Evolutionary conservation across 768 basidiomycete species (phyloP).

Genomic region (Pisolithus tinctorius): DNA sequence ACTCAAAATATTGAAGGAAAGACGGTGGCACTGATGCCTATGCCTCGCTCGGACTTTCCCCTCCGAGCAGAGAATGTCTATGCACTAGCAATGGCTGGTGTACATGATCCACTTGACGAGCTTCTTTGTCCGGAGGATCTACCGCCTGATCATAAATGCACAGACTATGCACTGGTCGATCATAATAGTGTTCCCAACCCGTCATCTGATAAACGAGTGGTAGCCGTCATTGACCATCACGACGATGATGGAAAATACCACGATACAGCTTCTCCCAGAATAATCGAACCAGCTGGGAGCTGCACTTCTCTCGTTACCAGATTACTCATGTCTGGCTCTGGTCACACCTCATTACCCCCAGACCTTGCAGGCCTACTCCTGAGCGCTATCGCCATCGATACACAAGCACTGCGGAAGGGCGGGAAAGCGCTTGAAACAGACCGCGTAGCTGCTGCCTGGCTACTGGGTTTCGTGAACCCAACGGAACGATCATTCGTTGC

Average conservation of each 20-base stretch:
- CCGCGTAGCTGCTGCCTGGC: constrained; percentile 51
- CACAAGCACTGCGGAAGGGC: constrained; percentile 64
- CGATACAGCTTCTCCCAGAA: constrained; percentile 56
- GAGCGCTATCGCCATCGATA: constrained; percentile 81
- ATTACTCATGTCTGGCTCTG: constrained; percentile 17
- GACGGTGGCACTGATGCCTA: constrained; percentile 68
- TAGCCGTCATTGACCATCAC: constrained; percentile 87
- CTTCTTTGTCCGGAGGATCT: constrained; percentile 69
- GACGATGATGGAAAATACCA: constrained; percentile 70
- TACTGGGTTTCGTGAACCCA: constrained; percentile 53
- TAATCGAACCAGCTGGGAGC: constrained; percentile 67
- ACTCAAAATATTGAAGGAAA: constrained; percentile 36
- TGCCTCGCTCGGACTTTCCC: constrained; percentile 56
- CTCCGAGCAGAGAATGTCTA: constrained; percentile 86
- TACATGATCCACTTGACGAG: constrained; percentile 43
- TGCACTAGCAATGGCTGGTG: constrained; percentile 56
- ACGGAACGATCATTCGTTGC: constrained; percentile 10
- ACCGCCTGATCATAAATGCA: constrained; percentile 33
- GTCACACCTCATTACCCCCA: constrained; percentile 29
- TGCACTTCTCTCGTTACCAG: constrained; percentile 64
- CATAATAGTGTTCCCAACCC: constrained; percentile 67
- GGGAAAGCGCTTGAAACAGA: constrained; percentile 74
- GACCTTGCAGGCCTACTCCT: constrained; percentile 77
- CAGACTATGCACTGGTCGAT: constrained; percentile 78
- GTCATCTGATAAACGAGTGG: constrained; percentile 42